Percentiles rank a stretch among this genome's conserved stretches.
These are phyloP conservation scores for Fomitopsis pulvina DNA, from an alignment of 768 basidiomycete genomes.

Conservation along the genomic window DNA sequence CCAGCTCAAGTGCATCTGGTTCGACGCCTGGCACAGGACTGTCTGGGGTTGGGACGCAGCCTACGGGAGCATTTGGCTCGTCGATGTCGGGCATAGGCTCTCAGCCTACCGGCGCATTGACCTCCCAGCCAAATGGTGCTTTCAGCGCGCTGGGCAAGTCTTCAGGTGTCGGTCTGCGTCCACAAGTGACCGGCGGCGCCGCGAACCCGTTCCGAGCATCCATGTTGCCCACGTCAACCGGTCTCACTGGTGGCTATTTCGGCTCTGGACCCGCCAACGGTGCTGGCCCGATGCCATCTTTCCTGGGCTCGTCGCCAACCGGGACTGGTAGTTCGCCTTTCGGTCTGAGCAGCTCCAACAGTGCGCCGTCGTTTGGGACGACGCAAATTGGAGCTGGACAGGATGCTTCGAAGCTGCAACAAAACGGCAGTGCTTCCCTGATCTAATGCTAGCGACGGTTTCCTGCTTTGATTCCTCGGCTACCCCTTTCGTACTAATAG, in stretches of 20 bases:
- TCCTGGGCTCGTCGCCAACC: slow-evolving; percentile 20
- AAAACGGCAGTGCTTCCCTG: slow-evolving; percentile 37
- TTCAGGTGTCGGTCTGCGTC: slow-evolving; percentile 28
- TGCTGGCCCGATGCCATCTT: slow-evolving; percentile 5
- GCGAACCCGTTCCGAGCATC: slow-evolving; percentile 39
- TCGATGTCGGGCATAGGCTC: slow-evolving; percentile 22
- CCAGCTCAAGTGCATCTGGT: slow-evolving; percentile 5
- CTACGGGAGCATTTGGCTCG: slow-evolving; percentile 29
- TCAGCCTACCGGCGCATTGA: slow-evolving; percentile 52
- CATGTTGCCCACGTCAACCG: slow-evolving; percentile 21
- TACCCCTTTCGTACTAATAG: too few species aligned
- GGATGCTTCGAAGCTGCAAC: slow-evolving; percentile 23
- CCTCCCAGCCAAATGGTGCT: slow-evolving; percentile 24
- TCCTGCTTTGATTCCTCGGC: background rate
- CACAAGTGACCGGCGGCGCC: slow-evolving; percentile 33
- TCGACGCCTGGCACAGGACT: slow-evolving; percentile 3
- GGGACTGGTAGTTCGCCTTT: slow-evolving; percentile 14
- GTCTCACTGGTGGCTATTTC: slow-evolving; percentile 2
- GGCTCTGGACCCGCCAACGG: slow-evolving; percentile 7
- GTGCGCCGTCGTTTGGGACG: slow-evolving; percentile 14
- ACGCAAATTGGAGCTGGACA: slow-evolving; percentile 10
- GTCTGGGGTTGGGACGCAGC: slow-evolving; percentile 36
- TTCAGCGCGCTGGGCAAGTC: slow-evolving; percentile 26
- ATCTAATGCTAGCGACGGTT: slow-evolving; percentile 30
- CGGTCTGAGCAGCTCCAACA: slow-evolving; percentile 11